Percentiles rank a stretch among this genome's conserved stretches.
phyloP scores from a whole-genome alignment of 345 rosid genomes.

The Lepidium didymum region DNA sequence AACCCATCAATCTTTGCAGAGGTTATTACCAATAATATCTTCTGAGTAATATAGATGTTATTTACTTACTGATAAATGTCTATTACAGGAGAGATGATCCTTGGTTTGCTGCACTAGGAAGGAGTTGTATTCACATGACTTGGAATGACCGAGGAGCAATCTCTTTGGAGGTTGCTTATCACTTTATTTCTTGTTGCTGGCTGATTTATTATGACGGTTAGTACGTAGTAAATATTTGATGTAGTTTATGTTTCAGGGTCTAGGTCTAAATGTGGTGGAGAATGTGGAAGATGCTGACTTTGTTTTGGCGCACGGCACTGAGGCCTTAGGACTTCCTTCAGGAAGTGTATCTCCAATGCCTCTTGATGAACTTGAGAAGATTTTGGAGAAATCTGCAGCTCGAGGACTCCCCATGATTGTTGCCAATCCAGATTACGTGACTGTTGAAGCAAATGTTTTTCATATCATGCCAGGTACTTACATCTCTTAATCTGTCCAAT shows the following conservation, averaged over 20 bases:
- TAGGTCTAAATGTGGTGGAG: conserved; percentile 65
- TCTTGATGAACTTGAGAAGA: conserved; percentile 70
- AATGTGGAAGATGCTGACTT: conserved; percentile 81
- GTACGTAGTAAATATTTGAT: background rate
- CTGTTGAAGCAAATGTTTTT: conserved; percentile 82
- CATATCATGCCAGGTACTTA: conserved; percentile 78
- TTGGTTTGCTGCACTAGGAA: conserved; percentile 91
- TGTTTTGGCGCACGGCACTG: conserved; percentile 83
- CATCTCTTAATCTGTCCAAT: background rate
- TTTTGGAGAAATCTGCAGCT: conserved; percentile 65
- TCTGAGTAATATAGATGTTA: background rate
- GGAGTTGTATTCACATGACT: conserved; percentile 85
- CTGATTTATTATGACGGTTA: background rate
- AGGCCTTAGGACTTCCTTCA: conserved; percentile 76
- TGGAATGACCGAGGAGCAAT: conserved; percentile 92
- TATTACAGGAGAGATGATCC: conserved; percentile 77
- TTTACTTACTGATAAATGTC: background rate
- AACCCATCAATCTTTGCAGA: conserved; percentile 69
- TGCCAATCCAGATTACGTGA: conserved; percentile 90
- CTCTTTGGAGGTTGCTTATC: conserved; percentile 71
- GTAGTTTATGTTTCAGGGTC: conserved; percentile 43
- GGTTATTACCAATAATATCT: conserved; percentile 30
- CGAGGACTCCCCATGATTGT: conserved; percentile 83
- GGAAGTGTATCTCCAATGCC: conserved; percentile 47
- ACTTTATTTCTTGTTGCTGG: background rate